Evolutionary conservation across 2,329 filamentous ascomycete genomes (phyloP), one percentile per base, ranked within the genome.

Genomic region (Diaporthe longicolla): DNA sequence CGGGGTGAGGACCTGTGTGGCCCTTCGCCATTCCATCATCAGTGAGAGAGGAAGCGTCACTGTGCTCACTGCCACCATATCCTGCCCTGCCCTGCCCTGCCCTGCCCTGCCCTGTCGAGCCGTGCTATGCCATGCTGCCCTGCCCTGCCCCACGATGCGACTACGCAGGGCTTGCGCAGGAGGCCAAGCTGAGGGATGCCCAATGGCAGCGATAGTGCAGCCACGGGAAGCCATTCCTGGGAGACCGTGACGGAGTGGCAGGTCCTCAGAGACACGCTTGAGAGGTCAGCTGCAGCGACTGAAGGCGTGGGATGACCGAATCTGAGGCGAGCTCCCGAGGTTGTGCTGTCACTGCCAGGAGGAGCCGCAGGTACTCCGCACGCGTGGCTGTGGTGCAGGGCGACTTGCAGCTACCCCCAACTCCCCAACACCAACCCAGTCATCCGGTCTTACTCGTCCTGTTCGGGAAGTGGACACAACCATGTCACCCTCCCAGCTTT

Each of bases 251-350:
- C 61, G 58, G 24, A 55, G 58, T 24, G 43, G 45, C 58, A 55
- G 58, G 58, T 26, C 61, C 58, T 55, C 43, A 52, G 8, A 32
- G 69, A 71, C 43, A 63, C 55, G 68, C 55, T 55, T 58, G 29
- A 50, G 54, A 59, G 54, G 55, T 61, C 57, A 61, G 45, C 57
- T 58, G 69, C 68, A 68, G 54, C 54, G 13, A 15, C 19, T 24
- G 37, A 9, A 58, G 40, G 55, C 69, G 69, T 63, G 69, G 69
- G 55, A 71, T 59, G 57, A 52, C 37, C 32, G 32, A 71, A 37
- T 68, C 63, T 68, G 63, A 68, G 63, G 63, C 63, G 63, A 68
- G 63, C 48, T 50, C 63, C 63, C 63, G 63, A 68, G 63, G 63
- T 68, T 26, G 45, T 54, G 63, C 45, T 68, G 45, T 17, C 45